Base-by-base conservation (phyloP, 1,139 yeast species). In the Candida labiduridarum region DNA sequence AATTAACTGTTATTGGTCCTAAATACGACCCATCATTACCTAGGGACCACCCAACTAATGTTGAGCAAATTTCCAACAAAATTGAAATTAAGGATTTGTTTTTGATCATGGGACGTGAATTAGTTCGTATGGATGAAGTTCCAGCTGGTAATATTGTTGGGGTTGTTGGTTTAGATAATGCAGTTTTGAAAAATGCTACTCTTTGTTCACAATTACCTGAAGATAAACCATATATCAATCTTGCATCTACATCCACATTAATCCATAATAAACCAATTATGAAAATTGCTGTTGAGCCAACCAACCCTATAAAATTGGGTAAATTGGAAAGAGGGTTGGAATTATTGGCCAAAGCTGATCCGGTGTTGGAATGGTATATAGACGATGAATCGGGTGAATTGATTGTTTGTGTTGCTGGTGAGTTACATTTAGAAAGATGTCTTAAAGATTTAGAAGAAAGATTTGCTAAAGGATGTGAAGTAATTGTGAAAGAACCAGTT, bases 121-220 rank as follows among this genome's bases (percentile, higher is more conserved):
- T 94, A 49, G 84, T 91, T 2, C 77, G 90, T 11, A 76, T 95
- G 59, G 79, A 85, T 30, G 79, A 77, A 11, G 97, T 94, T 3
- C 97, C 97, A 1, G 95, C 98, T 1, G 99, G 99, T 34, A 90
- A 89, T 58, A 90, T 95, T 56, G 96, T 90, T 7, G 99, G 98
- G 45, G 87, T 95, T 48, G 95, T 91, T 27, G 99, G 99, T 0
- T 76, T 95, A 40, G 97, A 87, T 18, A 88, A 89, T 10, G 83
- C 83, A 47, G 80, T 94, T 29, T 70, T 94, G 56, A 95, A 95
- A 66, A 89, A 86, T 63, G 99, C 96, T 46, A 91, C 99, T 0
- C 67, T 94, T 43, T 77, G 88, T 15, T 66, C 78, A 0, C 62
- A 68, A 58, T 76, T 54, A 61, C 76, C 36, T 69, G 79, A 50